These are phyloP conservation scores for Lasiosphaeris hirsuta DNA, from an alignment of 495 filamentous ascomycete species.

Conservation along the genomic window DNA sequence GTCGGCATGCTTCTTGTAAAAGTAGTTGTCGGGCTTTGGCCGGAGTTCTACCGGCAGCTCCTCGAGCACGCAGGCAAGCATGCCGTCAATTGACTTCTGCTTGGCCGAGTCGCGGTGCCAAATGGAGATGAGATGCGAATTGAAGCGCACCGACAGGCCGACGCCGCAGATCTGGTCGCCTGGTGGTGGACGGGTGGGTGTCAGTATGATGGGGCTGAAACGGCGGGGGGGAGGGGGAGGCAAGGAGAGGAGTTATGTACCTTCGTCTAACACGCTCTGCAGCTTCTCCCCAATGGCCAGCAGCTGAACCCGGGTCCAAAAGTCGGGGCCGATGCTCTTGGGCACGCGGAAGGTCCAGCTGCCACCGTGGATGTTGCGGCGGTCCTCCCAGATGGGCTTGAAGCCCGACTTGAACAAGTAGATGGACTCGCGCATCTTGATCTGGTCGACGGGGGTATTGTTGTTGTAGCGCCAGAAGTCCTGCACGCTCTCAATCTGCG, in stretches of 20 bases:
- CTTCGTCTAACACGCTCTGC: constrained; percentile 68
- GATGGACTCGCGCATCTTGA: constrained; percentile 76
- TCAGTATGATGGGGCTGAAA: background rate
- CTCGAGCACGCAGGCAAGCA: constrained; percentile 65
- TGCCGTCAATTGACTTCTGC: constrained; percentile 65
- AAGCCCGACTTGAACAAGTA: constrained; percentile 88
- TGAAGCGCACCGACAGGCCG: constrained; percentile 68
- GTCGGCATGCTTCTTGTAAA: constrained; percentile 58
- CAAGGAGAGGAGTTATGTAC: constrained; percentile 35
- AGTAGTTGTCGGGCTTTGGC: constrained; percentile 69
- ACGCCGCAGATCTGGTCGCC: constrained; percentile 80
- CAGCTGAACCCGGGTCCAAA: constrained; percentile 77
- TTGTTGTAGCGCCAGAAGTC: constrained; percentile 89
- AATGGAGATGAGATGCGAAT: constrained; percentile 73
- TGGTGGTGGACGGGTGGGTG: constrained; percentile 22
- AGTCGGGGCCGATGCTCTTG: constrained; percentile 65
- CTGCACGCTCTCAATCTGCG: constrained; percentile 69
- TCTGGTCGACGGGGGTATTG: constrained; percentile 72
- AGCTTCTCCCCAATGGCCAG: constrained; percentile 83
- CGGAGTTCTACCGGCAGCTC: constrained; percentile 63
- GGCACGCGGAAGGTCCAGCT: constrained; percentile 85
- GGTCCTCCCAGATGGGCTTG: constrained; percentile 86
- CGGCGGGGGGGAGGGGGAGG: background rate
- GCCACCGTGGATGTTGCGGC: constrained; percentile 74
- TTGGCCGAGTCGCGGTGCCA: constrained; percentile 83